phyloP scores from a whole-genome alignment of 345 rosid genomes.

The Reutealis trisperma region DNA sequence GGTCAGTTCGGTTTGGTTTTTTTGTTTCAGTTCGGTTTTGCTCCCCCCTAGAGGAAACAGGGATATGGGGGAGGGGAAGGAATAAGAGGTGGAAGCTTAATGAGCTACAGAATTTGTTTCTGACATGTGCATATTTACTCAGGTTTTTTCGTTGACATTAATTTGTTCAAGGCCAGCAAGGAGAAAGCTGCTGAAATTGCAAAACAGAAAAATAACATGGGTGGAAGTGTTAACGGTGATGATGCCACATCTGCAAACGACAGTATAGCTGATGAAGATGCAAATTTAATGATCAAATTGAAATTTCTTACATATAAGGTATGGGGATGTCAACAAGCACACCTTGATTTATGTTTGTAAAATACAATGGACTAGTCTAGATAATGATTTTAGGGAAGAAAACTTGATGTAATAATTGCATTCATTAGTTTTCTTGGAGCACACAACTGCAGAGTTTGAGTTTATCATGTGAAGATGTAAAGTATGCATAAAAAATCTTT shows the following conservation, averaged over 20 bases:
- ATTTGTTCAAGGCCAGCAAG: slow-evolving; percentile 76
- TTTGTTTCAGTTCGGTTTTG: too few species aligned
- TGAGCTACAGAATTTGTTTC: not conserved
- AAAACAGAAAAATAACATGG: slow-evolving; percentile 33
- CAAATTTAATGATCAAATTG: slow-evolving; percentile 89
- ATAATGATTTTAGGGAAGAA: slow-evolving; percentile 5
- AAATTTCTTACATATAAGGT: slow-evolving; percentile 97
- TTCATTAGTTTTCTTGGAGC: not conserved
- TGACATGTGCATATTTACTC: slow-evolving; percentile 15
- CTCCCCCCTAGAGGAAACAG: not conserved
- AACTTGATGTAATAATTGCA: not conserved
- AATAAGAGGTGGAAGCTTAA: not conserved
- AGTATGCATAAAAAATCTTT: not conserved
- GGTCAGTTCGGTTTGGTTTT: too few species aligned
- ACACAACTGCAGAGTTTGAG: not conserved
- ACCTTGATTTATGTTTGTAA: not conserved
- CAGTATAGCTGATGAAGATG: slow-evolving; percentile 80
- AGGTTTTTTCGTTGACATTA: slow-evolving; percentile 94
- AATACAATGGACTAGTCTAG: not conserved
- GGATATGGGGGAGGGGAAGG: too few species aligned
- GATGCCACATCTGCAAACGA: slow-evolving; percentile 36
- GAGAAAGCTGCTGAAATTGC: slow-evolving; percentile 55
- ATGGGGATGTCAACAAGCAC: slow-evolving; percentile 9
- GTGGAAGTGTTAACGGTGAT: slow-evolving; percentile 45
- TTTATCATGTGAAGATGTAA: not conserved